phyloP scores from a whole-genome alignment of 768 basidiomycete genomes.

The Leccinum ochraceum region DNA sequence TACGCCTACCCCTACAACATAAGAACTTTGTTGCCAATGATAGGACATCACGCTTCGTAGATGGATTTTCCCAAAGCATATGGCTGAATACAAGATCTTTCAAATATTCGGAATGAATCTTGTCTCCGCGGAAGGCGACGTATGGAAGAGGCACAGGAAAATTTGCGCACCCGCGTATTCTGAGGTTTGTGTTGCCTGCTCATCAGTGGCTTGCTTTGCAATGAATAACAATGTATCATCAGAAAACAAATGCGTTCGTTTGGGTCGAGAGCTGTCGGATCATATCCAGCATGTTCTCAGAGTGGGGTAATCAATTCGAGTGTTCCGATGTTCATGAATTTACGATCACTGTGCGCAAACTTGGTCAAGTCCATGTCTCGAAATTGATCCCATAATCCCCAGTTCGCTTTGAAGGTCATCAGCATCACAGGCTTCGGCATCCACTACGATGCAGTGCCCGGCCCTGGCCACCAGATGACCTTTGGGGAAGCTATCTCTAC shows the following conservation, averaged over 20 bases:
- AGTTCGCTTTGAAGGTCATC: background rate
- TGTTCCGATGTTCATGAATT: background rate
- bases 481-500: background rate
- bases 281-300: background rate
- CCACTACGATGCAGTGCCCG: background rate
- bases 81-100: background rate
- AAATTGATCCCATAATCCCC: background rate
- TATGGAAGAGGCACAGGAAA: background rate
- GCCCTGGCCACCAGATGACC: background rate
- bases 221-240: background rate
- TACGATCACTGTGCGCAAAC: background rate
- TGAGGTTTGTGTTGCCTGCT: background rate
- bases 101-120: background rate
- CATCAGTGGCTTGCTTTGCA: background rate
- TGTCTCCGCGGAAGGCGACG: background rate
- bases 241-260: background rate
- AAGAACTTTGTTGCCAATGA: background rate
- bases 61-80: background rate
- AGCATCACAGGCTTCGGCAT: background rate
- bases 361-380: background rate
- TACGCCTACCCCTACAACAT: background rate
- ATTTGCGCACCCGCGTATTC: background rate
- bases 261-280: background rate
- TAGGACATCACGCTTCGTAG: background rate
- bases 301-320: background rate